Evolutionary conservation across 2,329 filamentous ascomycete species (phyloP), one percentile per base, ranked within the genome.

Genomic region (Beauveria australis): DNA sequence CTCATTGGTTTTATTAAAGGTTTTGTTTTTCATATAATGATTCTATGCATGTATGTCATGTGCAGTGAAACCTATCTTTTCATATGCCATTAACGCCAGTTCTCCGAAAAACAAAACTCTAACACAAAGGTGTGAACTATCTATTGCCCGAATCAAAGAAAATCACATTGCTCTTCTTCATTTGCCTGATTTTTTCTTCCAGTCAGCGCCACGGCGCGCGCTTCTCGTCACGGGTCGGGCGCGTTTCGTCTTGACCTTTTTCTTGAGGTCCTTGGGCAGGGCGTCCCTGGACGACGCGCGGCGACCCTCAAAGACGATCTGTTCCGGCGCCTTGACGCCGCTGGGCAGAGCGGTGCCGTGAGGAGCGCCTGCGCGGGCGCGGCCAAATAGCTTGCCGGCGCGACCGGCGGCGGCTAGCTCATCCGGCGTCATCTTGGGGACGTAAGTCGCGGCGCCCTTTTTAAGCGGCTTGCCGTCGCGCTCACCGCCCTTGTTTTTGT

Each of bases 221-320:
- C 76, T 69, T 49, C 76, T 73, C 41, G 69, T 73, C 61, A 73
- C 71, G 7, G 75, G 73, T 58, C 71, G 73, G 66, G 63, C 73
- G 61, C 63, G 75, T 67, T 76, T 77, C 24, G 70, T 75, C 69
- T 81, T 84, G 64, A 71, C 72, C 67, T 82, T 53, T 65, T 83
- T 83, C 12, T 81, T 80, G 41, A 84, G 71, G 67, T 84, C 84
- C 72, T 77, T 87, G 46, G 84, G 84, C 67, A 79, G 86, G 5
- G 83, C 87, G 63, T 87, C 84, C 61, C 80, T 87, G 37, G 81
- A 76, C 59, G 82, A 89, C 10, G 90, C 90, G 59, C 91, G 81
- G 64, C 88, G 86, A 0, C 91, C 91, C 72, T 95, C 91, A 67
- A 93, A 92, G n/a, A 92, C 82, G 64, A 92, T 83, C 18, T 80